A percentile compares a stretch with the other conserved stretches of the same genome.
phyloP scores from a whole-genome alignment of 1,284 basidiomycete genomes.

The Tilletia walkeri region DNA sequence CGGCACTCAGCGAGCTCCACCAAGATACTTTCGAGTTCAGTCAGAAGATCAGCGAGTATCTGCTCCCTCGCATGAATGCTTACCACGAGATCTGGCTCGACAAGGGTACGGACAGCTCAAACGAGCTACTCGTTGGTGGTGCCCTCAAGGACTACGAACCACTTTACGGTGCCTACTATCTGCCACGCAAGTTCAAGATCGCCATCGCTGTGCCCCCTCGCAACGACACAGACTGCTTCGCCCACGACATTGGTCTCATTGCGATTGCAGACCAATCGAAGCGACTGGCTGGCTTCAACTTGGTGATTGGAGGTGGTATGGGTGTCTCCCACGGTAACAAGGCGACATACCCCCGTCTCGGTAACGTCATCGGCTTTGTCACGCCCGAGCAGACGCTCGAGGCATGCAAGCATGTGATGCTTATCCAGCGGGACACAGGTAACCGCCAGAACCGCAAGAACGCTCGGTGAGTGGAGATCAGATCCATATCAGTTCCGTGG shows the following conservation, averaged over 20 bases:
- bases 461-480: constrained; percentile 29
- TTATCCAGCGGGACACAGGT: constrained; percentile 91
- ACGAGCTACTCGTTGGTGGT: constrained; percentile 82
- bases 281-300: constrained; percentile 58
- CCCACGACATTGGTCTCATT: constrained; percentile 93
- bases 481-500: not conserved
- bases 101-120: constrained; percentile 55
- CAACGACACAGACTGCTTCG: constrained; percentile 94
- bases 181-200: constrained; percentile 97
- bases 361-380: constrained; percentile 87
- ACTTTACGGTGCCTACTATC: constrained; percentile 92
- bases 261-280: constrained; percentile 70
- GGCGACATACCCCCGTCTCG: constrained; percentile 93
- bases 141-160: constrained; percentile 92
- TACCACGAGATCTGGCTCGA: constrained; percentile 99
- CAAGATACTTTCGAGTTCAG: constrained; percentile 79
- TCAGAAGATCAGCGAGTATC: constrained; percentile 78
- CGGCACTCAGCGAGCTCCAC: constrained; percentile 80
- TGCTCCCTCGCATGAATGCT: constrained; percentile 85
- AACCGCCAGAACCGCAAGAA: constrained; percentile 70
- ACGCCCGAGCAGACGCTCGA: constrained; percentile 79
- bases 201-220: constrained; percentile 93
- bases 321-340: constrained; percentile 98
- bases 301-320: constrained; percentile 79
- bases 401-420: constrained; percentile 88